phyloP scores from a whole-genome alignment of 768 basidiomycete species.

The Lactarius sp. region DNA sequence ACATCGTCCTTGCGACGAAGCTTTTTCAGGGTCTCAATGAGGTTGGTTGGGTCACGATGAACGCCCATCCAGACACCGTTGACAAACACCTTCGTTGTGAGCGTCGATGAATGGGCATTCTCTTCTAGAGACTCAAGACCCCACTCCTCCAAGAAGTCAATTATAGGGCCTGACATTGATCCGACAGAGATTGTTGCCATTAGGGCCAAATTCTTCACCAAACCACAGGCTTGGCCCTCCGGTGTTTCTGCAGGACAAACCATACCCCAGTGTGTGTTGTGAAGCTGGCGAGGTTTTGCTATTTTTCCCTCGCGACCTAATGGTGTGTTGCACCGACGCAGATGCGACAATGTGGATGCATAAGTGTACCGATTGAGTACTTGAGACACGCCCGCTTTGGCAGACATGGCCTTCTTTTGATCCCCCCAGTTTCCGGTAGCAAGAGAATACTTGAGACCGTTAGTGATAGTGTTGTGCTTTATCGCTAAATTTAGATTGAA shows the following conservation, averaged over 20 bases:
- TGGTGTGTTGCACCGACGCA: constrained; percentile 97
- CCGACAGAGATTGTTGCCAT: constrained; percentile 99
- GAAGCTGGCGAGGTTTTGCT: constrained; percentile 96
- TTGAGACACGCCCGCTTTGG: constrained; percentile 97
- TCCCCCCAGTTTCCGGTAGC: constrained; percentile 99
- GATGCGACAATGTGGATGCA: constrained; percentile 94
- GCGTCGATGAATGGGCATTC: constrained; percentile 77
- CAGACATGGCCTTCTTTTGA: constrained; percentile 97
- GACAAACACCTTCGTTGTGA: constrained; percentile 94
- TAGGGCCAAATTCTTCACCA: constrained; percentile 96
- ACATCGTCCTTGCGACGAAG: constrained; percentile 93
- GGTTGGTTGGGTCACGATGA: constrained; percentile 88
- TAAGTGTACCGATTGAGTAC: constrained; percentile 98
- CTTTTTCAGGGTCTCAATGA: constrained; percentile 90
- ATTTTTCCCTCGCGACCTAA: constrained; percentile 98
- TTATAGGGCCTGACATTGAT: constrained; percentile 90
- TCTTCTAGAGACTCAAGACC: constrained; percentile 93
- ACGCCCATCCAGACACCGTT: constrained; percentile 99
- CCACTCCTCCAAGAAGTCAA: constrained; percentile 99
- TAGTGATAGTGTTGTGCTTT: constrained; percentile 95
- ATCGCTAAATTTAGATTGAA: constrained; percentile 90
- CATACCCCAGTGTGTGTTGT: constrained; percentile 99
- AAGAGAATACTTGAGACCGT: constrained; percentile 95
- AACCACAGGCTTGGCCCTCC: constrained; percentile 98
- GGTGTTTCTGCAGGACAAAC: constrained; percentile 99